Evolutionary conservation across 2,329 filamentous ascomycete species (phyloP).

Genomic region (Endothia cerciana): DNA sequence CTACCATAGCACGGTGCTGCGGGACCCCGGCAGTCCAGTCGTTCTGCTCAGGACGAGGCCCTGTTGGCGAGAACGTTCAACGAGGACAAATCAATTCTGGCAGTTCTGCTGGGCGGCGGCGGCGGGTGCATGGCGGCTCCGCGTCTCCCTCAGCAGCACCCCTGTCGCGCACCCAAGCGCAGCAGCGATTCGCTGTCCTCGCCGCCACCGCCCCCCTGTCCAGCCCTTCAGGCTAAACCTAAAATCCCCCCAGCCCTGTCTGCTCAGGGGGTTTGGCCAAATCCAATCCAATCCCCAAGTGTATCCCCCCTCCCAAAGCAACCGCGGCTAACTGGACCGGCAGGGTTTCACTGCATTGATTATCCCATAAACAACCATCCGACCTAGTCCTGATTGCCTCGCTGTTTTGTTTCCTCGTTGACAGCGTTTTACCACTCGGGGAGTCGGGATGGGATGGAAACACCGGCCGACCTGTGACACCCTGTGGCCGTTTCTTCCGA

Average conservation of each 20-base stretch:
- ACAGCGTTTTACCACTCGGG: background rate
- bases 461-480: background rate
- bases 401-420: background rate
- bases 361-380: slow-evolving; percentile 7
- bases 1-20: no score
- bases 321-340: slow-evolving; percentile 3
- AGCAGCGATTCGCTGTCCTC: slow-evolving; percentile 4
- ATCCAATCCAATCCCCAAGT: no score
- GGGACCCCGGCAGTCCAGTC: background rate
- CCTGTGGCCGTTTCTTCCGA: background rate
- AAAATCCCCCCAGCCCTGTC: background rate
- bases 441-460: background rate
- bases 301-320: background rate
- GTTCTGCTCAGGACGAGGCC: background rate
- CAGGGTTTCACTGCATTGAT: background rate
- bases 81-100: slow-evolving; percentile 10
- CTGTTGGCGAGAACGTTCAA: background rate
- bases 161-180: slow-evolving; percentile 13
- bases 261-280: background rate
- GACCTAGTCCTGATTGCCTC: background rate
- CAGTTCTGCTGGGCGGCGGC: background rate
- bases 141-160: slow-evolving; percentile 5
- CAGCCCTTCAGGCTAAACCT: background rate
- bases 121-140: slow-evolving; percentile 13
- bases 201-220: background rate